phyloP scores from a whole-genome alignment of 768 basidiomycete genomes.

The Asterophora parasitica region DNA sequence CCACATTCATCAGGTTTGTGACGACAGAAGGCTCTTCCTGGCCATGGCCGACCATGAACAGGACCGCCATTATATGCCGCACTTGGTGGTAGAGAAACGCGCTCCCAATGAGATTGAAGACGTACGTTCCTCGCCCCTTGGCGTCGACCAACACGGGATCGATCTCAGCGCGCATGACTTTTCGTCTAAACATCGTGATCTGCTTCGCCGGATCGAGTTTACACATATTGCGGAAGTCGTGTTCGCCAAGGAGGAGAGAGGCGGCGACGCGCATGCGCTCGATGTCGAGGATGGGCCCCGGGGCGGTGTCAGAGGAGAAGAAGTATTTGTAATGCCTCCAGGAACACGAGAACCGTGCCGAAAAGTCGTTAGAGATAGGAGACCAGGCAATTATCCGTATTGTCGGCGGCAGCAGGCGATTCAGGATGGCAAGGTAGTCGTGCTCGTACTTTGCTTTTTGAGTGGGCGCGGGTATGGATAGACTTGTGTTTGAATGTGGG shows the following conservation, averaged over 20 bases:
- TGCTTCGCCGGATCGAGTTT: conserved; percentile 92
- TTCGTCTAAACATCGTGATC: conserved; percentile 71
- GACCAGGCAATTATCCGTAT: conserved; percentile 95
- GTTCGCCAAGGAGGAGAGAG: conserved; percentile 68
- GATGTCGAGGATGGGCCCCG: conserved; percentile 53
- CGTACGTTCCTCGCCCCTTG: conserved; percentile 40
- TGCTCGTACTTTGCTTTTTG: conserved; percentile 44
- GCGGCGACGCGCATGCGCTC: conserved; percentile 74
- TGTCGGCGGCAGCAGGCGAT: conserved; percentile 81
- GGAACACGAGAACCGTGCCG: conserved; percentile 82
- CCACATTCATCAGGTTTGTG: conserved; percentile 67
- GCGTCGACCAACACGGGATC: conserved; percentile 33
- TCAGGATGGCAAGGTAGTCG: conserved; percentile 76
- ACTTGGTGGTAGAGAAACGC: conserved; percentile 97
- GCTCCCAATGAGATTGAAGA: conserved; percentile 80
- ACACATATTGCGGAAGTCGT: conserved; percentile 95
- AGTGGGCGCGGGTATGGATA: conserved; percentile 12
- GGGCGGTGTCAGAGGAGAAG: conserved; percentile 52
- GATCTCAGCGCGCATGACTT: conserved; percentile 64
- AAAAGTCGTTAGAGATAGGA: conserved; percentile 73
- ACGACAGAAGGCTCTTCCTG: conserved; percentile 73
- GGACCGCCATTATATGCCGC: conserved; percentile 86
- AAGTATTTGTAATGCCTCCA: conserved; percentile 98
- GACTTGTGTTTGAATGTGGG: conserved; percentile 16
- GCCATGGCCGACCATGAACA: conserved; percentile 83